These are phyloP conservation scores for Acer yangbiense DNA, from an alignment of 345 rosid species.

Conservation along the genomic window DNA sequence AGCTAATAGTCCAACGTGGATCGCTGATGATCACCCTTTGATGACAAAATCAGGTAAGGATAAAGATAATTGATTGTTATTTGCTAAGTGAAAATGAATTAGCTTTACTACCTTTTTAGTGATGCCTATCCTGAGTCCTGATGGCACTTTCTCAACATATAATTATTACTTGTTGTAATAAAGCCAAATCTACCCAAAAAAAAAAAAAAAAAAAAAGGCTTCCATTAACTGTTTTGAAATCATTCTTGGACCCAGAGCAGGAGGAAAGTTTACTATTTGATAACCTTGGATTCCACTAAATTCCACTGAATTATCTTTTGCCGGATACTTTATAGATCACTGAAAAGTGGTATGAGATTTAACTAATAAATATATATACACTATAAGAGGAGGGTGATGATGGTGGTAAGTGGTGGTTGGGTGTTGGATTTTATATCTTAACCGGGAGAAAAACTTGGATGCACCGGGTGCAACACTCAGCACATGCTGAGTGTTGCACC, in stretches of 20 bases:
- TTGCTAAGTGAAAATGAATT: too few relatives aligned
- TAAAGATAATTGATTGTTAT: too few relatives aligned
- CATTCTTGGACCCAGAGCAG: not conserved
- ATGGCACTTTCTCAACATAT: not conserved
- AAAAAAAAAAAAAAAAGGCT: not conserved
- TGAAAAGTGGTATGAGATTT: not conserved
- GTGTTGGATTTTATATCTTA: not conserved
- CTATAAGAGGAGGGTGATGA: too few relatives aligned
- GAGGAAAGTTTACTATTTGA: not conserved
- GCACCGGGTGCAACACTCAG: too few relatives aligned
- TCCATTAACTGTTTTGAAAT: not conserved
- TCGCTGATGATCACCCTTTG: too few relatives aligned
- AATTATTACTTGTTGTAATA: not conserved
- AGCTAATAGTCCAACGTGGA: too few relatives aligned
- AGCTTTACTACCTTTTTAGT: too few relatives aligned
- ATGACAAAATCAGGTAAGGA: too few relatives aligned
- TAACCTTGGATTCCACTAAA: constrained; percentile 17
- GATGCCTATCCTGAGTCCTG: too few relatives aligned
- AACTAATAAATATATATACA: too few relatives aligned
- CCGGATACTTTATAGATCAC: not conserved
- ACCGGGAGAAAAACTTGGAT: too few relatives aligned
- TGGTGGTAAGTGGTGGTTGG: not conserved
- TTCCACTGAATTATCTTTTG: not conserved
- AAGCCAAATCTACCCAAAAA: not conserved
- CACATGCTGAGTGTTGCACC: too few relatives aligned